Base-by-base conservation (phyloP, 129 eudicot genomes). In the Centrapalus pauciflorus region DNA sequence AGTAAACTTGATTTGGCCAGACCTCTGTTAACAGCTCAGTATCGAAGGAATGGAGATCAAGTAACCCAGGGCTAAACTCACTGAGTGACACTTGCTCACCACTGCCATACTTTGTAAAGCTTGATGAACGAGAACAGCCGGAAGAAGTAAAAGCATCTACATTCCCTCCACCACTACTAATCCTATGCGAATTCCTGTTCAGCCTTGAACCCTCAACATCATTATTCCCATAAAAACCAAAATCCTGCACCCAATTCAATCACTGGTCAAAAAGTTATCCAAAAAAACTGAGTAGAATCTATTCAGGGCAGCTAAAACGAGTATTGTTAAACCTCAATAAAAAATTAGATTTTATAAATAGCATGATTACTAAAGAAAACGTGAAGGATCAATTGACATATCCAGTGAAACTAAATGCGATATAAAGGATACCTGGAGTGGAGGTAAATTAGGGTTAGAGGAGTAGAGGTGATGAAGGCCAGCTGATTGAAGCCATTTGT, bases 1-100 rank as follows among this genome's bases (percentile, higher is more conserved):
- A 45, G n/a, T n/a, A 40, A 7, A 5, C 0, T 56, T 29, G 8
- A 67, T 37, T 20, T 33, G 4, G 32, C 45, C 60, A 34, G 19
- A 88, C 97, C 91, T 90, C 97, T 0, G 97, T 57, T 33, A 90
- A 75, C n/a, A 90, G 83, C 83, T 86, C 97, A 9, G 95, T 86
- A 62, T 90, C 95, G 13, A 84, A 72, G 10, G 97, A 80, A 70
- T 87, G 90, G 70, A 90, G 92, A 87, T 90, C 97, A 69, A 90
- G 63, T 8, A 90, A 71, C 27, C 97, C 97, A 4, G 97, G 97
- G 75, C 92, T 90, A 77, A 51, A 76, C 65, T 84, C 95, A 70
- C 23, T 80, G 0, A 85, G 80, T 13, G 84, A 79, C 50, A 73
- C 77, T 45, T 70, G 72, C 29, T 74, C 89, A 35, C 71, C 88